Base-by-base conservation (phyloP, 768 basidiomycete genomes). In the Hebeloma cylindrosporum region DNA sequence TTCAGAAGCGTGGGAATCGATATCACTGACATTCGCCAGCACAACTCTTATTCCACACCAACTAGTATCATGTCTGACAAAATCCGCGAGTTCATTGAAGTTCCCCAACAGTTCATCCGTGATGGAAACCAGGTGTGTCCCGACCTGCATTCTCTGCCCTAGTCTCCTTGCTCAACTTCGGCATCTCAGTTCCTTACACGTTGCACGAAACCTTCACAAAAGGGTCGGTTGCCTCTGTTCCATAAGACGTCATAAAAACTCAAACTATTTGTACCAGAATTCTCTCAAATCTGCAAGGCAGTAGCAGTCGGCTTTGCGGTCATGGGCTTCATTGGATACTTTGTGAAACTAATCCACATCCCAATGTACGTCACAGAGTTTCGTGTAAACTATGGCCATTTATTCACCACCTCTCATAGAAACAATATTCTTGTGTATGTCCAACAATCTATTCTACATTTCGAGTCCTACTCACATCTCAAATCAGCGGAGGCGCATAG, bases 241-340 rank as follows among this genome's bases (percentile, higher is more conserved):
- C 37, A 9, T 13, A 21, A 13, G 29, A 32, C 10, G 16, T 30
- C 36, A 23, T 21, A 10, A 36, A 22, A 37, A 4, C 37, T 30
- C 4, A 27, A 27, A 30, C 47, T 44, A 17, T 29, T 29, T n/a
- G 5, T n/a, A 51, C 14, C 65, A 99, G 96, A 99, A 66, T 99
- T 94, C 68, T 56, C 81, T 30, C 92, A 95, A 64, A 94, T 99
- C 53, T 98, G 86, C 73, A 87, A 84, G 64, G 96, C 96, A 25
- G 93, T 99, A 43, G 93, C 93, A 2, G 85, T 98, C 50, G 96
- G 96, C 10, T 99, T 99, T 61, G 92, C 86, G 39, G 90, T 99
- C 54, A 98, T 98, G 94, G 96, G 96, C 11, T 95, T 97, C 78
- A 93, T 99, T 65, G 96, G 96, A 11, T 99, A 95, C 74, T 87